A percentile compares a stretch with the other conserved stretches of the same genome.
Evolutionary conservation across 805 yeast species (phyloP).

Genomic region (Wickerhamiella hasegawae): DNA sequence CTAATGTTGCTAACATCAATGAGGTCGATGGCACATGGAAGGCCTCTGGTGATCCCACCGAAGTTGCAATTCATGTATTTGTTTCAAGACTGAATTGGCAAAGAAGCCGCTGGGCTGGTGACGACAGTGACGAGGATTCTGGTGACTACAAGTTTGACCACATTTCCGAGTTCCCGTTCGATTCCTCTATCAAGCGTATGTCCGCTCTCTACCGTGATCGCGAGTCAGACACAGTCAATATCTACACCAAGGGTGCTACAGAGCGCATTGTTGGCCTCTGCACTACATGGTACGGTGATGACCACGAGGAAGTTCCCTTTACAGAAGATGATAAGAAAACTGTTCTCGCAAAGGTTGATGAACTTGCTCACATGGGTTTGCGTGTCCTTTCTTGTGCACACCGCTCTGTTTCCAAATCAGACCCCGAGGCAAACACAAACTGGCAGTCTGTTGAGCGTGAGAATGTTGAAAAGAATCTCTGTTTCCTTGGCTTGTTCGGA

Average conservation of each 20-base stretch:
- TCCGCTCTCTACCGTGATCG: constrained; percentile 35
- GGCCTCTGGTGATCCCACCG: constrained; percentile 83
- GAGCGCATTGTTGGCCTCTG: constrained; percentile 50
- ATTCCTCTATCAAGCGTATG: constrained; percentile 61
- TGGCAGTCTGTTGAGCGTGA: constrained; percentile 20
- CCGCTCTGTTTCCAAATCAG: constrained; percentile 20
- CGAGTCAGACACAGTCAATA: constrained; percentile 19
- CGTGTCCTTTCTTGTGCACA: constrained; percentile 59
- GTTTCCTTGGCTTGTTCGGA: constrained; percentile 54
- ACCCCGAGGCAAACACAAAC: constrained; percentile 10
- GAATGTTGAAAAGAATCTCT: constrained; percentile 35
- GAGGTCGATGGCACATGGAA: constrained; percentile 43
- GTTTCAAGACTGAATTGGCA: constrained; percentile 36
- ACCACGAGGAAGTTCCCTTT: constrained; percentile 17
- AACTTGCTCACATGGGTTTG: constrained; percentile 47
- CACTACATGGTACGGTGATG: constrained; percentile 31
- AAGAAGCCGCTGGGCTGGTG: constrained; percentile 6
- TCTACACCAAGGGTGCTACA: constrained; percentile 61
- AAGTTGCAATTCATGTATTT: constrained; percentile 73
- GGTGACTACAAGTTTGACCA: constrained; percentile 18
- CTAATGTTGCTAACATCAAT: constrained; percentile 59
- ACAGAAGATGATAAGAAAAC: constrained; percentile 25
- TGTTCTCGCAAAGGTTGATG: constrained; percentile 41
- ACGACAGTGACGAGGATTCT: constrained; percentile 2
- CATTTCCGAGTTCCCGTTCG: constrained; percentile 56